These are phyloP conservation scores for Acanthochlamys bracteata DNA, from an alignment of 106 monocot species.

Conservation along the genomic window DNA sequence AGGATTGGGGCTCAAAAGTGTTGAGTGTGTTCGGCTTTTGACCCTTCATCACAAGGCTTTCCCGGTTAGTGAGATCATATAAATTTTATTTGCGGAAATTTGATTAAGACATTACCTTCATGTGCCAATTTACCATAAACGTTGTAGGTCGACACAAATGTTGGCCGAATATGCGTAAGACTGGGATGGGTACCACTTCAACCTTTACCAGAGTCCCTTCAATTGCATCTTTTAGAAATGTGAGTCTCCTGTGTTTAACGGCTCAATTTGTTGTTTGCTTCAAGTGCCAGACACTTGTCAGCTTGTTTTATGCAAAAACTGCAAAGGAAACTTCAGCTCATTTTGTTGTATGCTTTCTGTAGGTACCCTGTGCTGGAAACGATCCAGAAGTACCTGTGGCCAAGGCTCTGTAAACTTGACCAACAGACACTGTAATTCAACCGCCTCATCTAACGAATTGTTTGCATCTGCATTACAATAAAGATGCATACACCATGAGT, in stretches of 20 bases:
- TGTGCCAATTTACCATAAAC: neutral
- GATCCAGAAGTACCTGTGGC: constrained; percentile 76
- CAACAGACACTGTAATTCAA: constrained; percentile 45
- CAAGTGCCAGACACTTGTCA: neutral
- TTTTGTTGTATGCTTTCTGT: constrained; percentile 9
- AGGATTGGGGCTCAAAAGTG: constrained; percentile 93
- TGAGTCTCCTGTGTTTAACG: constrained; percentile 15
- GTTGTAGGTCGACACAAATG: constrained; percentile 90
- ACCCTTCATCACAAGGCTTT: constrained; percentile 94
- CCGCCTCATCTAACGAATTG: neutral
- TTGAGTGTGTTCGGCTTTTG: constrained; percentile 92
- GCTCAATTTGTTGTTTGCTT: neutral
- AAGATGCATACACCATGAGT: neutral
- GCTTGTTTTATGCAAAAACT: neutral
- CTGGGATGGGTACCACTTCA: constrained; percentile 99
- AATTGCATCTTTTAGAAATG: constrained; percentile 89
- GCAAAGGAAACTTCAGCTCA: neutral
- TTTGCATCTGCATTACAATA: neutral
- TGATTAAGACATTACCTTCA: neutral
- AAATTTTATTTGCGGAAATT: neutral
- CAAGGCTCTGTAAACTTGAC: constrained; percentile 59
- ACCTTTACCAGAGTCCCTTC: constrained; percentile 91
- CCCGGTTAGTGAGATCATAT: constrained; percentile 38
- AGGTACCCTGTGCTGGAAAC: constrained; percentile 92
- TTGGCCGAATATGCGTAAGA: constrained; percentile 92